Evolutionary conservation across 1,284 basidiomycete genomes (phyloP), one percentile per base, ranked within the genome.

Genomic region (Sparassis latifolia): DNA sequence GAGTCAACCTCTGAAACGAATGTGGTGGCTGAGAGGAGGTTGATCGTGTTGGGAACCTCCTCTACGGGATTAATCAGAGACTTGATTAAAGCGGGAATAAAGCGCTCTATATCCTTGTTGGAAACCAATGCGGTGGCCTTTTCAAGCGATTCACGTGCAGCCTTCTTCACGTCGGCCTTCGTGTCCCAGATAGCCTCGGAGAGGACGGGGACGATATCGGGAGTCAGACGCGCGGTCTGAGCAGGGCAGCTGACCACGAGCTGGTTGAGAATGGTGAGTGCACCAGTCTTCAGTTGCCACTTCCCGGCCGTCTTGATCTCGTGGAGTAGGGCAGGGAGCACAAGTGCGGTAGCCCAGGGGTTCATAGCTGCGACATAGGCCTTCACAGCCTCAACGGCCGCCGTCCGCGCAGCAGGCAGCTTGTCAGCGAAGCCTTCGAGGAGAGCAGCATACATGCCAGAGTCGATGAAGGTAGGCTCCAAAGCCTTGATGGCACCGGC

Each of bases 1-100:
- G 96, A 95, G 71, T 99, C 97, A 75, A 99, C 97, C 80, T 99
- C 97, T 56, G 95, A 93, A 86, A 99, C 97, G 86, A 99, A 99
- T 71, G 97, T 99, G 74, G 97, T 99, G 54, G 97, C 88, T 71
- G 95, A 95, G 72, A 99, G 93, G 73, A 97, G 89, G 66, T 82
- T 81, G 66, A 99, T 92, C 64, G 94, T 97, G 68, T 89, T 92
- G 65, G 95, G 89, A 58, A 98, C 96, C 84, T 99, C 94, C 80
- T 99, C 96, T 62, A 97, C 93, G 65, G 97, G 97, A 82, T 99
- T 94, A 77, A 97, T 95, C 66, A 99, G 79, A 70, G 92, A 89
- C 74, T 96, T 92, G 75, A 97, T 95, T 66, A 97, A 84, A 66
- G 94, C 95, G 59, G 95, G 96, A 80, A 97, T 94, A 79, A 95